Evolutionary conservation across 768 basidiomycete genomes (phyloP).

Genomic region (Boletus patriciae): DNA sequence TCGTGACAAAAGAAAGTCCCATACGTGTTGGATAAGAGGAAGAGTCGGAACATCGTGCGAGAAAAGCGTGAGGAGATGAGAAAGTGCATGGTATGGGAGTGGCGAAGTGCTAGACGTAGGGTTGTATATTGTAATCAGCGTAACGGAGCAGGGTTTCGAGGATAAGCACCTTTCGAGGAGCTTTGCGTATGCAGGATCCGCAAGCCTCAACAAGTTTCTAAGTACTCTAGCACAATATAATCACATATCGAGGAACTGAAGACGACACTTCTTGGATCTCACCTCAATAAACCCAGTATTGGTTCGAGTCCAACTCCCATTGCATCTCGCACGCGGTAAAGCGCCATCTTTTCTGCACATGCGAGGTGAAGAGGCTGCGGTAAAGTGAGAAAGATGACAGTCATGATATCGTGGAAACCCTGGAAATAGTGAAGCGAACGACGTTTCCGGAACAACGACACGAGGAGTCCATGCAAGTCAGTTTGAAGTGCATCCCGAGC

Average conservation of each 20-base stretch:
- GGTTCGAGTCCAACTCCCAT: conserved; percentile 87
- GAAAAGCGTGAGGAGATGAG: conserved; percentile 88
- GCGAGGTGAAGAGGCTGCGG: conserved; percentile 56
- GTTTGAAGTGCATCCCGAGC: conserved; percentile 56
- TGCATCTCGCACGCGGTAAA: conserved; percentile 66
- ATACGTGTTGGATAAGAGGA: conserved; percentile 87
- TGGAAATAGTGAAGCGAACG: conserved; percentile 80
- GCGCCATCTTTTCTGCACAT: conserved; percentile 45
- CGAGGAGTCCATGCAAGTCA: conserved; percentile 69
- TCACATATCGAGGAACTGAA: background rate
- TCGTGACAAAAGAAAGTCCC: conserved; percentile 83
- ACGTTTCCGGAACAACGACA: conserved; percentile 69
- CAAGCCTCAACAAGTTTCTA: conserved; percentile 67
- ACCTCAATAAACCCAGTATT: conserved; percentile 78
- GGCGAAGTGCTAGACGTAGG: conserved; percentile 56
- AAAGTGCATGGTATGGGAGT: conserved; percentile 86
- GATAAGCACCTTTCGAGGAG: conserved; percentile 61
- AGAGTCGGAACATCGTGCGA: conserved; percentile 90
- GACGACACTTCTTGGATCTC: background rate
- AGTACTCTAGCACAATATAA: conserved; percentile 51
- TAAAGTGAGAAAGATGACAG: conserved; percentile 77
- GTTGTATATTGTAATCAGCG: background rate
- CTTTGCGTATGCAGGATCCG: conserved; percentile 68
- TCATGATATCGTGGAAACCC: conserved; percentile 93
- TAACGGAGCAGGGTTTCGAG: background rate